Evolutionary conservation across 2,329 filamentous ascomycete species (phyloP), one percentile per base, ranked within the genome.

Genomic region (Diaporthe eres): DNA sequence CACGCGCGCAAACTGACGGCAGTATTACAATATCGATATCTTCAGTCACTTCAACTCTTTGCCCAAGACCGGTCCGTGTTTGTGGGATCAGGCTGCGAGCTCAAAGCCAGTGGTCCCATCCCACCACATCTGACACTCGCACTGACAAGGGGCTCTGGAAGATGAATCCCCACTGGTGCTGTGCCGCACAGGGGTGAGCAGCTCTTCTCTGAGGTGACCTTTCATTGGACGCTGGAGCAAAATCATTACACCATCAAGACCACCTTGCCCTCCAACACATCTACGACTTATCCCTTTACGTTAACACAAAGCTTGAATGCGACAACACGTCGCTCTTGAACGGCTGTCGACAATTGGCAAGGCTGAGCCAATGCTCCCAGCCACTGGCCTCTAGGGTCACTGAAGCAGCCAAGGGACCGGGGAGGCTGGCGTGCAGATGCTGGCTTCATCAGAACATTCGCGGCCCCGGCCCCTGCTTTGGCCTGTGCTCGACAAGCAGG

Each of bases 361-460:
- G 75, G 72, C 75, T 75, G 75, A 68, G n/a, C 49, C 57, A 53
- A 47, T 42, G 55, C 72, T 49, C 51, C 39, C 31, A 42, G 75
- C 75, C 55, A 55, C 55, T 39, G 63, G 25, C 55, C 49, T 61
- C 75, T n/a, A 39, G 61, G 72, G 31, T 60, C 28, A 55, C 61
- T 63, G 60, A 44, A 55, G 44, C 51, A 42, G 31, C 53, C 63
- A 51, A 74, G 58, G 42, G 28, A 42, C 65, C 34, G 49, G 65
- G 65, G 65, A 63, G 71, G 75, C 72, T 76, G 72, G 65, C 67
- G 75, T 61, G 75, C 58, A 68, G 58, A 63, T 76, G 47, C 75
- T 58, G 47, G 44, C 42, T 49, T 75, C 49, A 53, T 47, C 42
- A 60, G 70, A 58, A 72, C 51, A 68, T 49, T 74, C 37, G 34